Evolutionary conservation across 805 yeast genomes (phyloP).

Genomic region (Candida fluviatilis): DNA sequence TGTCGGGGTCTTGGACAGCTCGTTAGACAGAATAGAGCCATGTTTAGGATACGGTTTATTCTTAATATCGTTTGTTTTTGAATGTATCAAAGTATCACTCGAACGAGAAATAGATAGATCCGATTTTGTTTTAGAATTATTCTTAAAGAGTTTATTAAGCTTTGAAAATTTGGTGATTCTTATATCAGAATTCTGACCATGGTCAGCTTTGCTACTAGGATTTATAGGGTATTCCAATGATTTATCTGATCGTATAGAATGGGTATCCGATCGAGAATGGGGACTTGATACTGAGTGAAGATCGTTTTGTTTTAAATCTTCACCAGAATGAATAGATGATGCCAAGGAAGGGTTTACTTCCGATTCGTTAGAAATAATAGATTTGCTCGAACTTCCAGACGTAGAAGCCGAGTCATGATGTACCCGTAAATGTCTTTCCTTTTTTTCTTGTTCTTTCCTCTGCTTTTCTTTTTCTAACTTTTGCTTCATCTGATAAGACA

Average conservation of each 20-base stretch:
- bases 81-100: too few relatives aligned
- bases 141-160: neutral
- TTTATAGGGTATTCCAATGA: neutral
- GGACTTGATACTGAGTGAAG: neutral
- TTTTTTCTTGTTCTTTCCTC: slow-evolving; percentile 11
- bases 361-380: neutral
- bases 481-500: slow-evolving; percentile 39
- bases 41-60: too few relatives aligned
- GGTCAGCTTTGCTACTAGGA: too few relatives aligned
- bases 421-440: slow-evolving; percentile 5
- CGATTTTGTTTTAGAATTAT: neutral
- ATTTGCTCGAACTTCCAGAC: neutral
- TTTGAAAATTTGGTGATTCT: neutral
- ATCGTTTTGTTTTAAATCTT: neutral
- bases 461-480: slow-evolving; percentile 24
- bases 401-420: neutral
- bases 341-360: neutral
- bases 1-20: neutral
- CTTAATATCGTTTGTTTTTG: too few relatives aligned
- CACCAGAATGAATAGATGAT: neutral
- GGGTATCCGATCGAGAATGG: neutral
- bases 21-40: neutral
- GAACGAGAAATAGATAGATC: neutral
- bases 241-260: neutral
- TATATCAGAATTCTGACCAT: neutral